Base-by-base conservation (phyloP, 768 basidiomycete species). In the Tulasnella sp. region DNA sequence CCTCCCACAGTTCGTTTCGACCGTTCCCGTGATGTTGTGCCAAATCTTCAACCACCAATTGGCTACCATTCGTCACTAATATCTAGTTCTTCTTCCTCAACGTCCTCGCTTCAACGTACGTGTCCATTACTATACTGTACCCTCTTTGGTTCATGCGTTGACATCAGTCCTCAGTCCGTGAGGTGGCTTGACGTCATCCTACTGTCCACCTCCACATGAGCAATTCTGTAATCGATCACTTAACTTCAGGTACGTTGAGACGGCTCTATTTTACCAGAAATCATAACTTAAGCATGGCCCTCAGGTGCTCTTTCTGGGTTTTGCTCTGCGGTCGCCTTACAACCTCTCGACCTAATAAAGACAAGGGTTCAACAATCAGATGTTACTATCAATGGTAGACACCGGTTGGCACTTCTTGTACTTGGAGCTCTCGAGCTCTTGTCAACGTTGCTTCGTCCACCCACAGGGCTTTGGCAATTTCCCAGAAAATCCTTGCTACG, bases 321-420 rank as follows among this genome's bases (percentile, higher is more conserved):
- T 49, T 76, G 82, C 12, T 84, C 86, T 6, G 83, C 83, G 9
- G 63, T 86, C 63, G 75, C 75, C 61, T 76, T 90, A 11, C 87
- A 90, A 64, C 87, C 87, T 54, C 80, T 94, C 62, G 92, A 96
- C 71, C 73, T 94, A 21, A 69, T 96, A 62, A 96, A 96, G 71
- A 94, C 92, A 19, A 25, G 43, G 57, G 45, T 56, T 23, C 35
- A 58, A 37, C 56, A 49, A 32, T 31, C 2, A 8, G 36, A 55
- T 31, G 43, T 1, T 3, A 29, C 34, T 15, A 43, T 39, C 31
- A 11, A 32, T 9, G 55, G 55, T 31, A 45, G 17, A 27, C 55
- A 17, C 21, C 41, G 34, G 41, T 57, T 55, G 29, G 49, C 49
- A 34, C 19, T 9, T n/a, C 36, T n/a, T 36, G 5, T 34, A 34